These are phyloP conservation scores for Wickerhamomyces pijperi DNA, from an alignment of 805 yeast species.

Conservation along the genomic window DNA sequence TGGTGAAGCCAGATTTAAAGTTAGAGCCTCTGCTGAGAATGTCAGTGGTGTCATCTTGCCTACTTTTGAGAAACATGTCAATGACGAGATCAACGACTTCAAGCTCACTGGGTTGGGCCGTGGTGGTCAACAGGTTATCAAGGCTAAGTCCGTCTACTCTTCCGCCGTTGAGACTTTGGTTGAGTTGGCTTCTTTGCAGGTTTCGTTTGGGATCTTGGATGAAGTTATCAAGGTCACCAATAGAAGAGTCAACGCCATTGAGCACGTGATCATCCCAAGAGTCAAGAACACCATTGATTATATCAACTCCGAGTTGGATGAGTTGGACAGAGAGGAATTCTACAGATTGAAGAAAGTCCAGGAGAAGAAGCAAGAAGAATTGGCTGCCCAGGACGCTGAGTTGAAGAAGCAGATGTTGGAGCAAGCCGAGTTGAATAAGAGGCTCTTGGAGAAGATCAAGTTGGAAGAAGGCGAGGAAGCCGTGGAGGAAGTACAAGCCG, in stretches of 20 bases:
- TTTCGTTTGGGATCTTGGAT: slow-evolving; percentile 92
- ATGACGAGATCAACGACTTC: slow-evolving; percentile 84
- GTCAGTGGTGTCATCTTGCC: slow-evolving; percentile 94
- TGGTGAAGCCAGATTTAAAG: slow-evolving; percentile 82
- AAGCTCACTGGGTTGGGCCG: slow-evolving; percentile 94
- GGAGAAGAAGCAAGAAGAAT: slow-evolving; percentile 20
- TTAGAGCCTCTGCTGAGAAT: slow-evolving; percentile 87
- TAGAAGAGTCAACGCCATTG: slow-evolving; percentile 97
- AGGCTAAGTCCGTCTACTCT: slow-evolving; percentile 86
- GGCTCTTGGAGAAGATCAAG: background rate
- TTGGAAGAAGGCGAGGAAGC: slow-evolving; percentile 1
- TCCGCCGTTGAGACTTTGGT: slow-evolving; percentile 96
- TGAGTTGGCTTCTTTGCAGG: slow-evolving; percentile 90
- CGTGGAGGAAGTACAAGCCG: background rate
- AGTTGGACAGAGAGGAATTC: slow-evolving; percentile 95
- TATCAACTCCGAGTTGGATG: slow-evolving; percentile 93
- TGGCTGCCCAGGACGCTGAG: slow-evolving; percentile 19
- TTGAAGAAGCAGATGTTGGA: slow-evolving; percentile 20
- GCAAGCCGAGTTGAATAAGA: slow-evolving; percentile 11
- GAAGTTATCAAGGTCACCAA: slow-evolving; percentile 97
- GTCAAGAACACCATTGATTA: slow-evolving; percentile 90
- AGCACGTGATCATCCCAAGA: slow-evolving; percentile 94
- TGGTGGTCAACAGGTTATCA: slow-evolving; percentile 97
- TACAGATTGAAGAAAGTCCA: slow-evolving; percentile 86
- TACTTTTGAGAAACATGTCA: slow-evolving; percentile 76